These are phyloP conservation scores for Handroanthus guayacan DNA, from an alignment of 257 asterid genomes.

Conservation along the genomic window DNA sequence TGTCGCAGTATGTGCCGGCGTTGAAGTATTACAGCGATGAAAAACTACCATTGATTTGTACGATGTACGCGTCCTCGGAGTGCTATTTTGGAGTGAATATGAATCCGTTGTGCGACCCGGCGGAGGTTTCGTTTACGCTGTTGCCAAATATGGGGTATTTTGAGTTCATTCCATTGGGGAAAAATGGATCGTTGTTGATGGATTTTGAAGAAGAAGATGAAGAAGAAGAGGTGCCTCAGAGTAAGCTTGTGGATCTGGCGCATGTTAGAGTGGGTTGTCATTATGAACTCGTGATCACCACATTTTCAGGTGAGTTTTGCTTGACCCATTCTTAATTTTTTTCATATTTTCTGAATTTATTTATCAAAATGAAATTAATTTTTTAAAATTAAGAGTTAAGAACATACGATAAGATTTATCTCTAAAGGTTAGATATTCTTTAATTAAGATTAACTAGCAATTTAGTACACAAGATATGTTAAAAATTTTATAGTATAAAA, in stretches of 20 bases:
- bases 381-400: too few species aligned
- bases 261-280: conserved; percentile 63
- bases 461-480: too few species aligned
- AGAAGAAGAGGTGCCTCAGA: conserved; percentile 43
- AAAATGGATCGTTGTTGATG: conserved; percentile 50
- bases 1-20: conserved; percentile 81
- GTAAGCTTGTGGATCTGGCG: conserved; percentile 66
- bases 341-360: background rate
- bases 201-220: conserved; percentile 58
- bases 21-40: conserved; percentile 64
- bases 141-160: conserved; percentile 80
- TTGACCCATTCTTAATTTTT: background rate
- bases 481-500: too few species aligned
- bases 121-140: conserved; percentile 69
- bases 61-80: conserved; percentile 83
- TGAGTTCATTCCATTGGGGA: conserved; percentile 71
- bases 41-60: conserved; percentile 64
- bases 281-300: conserved; percentile 77
- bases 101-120: conserved; percentile 64
- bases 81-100: conserved; percentile 77
- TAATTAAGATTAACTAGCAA: too few species aligned
- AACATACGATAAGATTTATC: too few species aligned
- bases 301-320: conserved; percentile 64
- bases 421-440: too few species aligned
- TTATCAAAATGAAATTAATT: background rate